Evolutionary conservation across 2,329 filamentous ascomycete genomes (phyloP).

Genomic region (Fusarium miscanthi): DNA sequence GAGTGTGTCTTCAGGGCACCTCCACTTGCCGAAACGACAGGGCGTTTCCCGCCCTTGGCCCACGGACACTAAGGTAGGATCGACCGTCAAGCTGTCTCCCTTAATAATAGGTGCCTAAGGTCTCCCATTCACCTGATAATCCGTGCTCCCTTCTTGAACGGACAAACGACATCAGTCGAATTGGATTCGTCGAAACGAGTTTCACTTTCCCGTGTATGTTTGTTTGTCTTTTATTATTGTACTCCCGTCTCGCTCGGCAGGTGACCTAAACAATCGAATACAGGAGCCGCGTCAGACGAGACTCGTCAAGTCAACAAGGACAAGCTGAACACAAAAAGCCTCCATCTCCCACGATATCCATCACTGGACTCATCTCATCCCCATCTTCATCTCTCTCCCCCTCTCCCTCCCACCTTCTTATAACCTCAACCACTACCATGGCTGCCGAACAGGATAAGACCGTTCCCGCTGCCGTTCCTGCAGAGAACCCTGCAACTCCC

Average conservation of each 20-base stretch:
- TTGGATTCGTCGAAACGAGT: conserved; percentile 3
- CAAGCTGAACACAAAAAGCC: conserved; percentile 11
- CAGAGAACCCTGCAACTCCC: conserved; percentile 26
- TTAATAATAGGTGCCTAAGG: conserved; percentile 17
- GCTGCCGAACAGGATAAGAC: conserved; percentile 46
- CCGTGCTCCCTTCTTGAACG: conserved; percentile 2
- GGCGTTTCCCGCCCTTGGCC: conserved; percentile 5
- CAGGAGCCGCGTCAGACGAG: conserved; percentile 23
- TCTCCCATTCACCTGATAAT: neutral
- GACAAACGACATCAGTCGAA: neutral
- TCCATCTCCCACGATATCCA: neutral
- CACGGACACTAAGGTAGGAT: conserved; percentile 1
- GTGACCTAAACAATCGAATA: conserved; percentile 11
- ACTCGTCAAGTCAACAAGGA: conserved; percentile 11
- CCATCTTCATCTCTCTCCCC: neutral
- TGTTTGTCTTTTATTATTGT: conserved; percentile 7
- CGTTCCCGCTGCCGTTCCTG: conserved; percentile 16
- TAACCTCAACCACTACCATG: conserved; percentile 38
- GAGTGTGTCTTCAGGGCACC: neutral
- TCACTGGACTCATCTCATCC: neutral
- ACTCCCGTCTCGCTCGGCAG: conserved; percentile 13
- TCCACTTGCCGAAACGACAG: conserved; percentile 31
- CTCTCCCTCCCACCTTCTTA: neutral
- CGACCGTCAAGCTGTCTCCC: conserved; percentile 7
- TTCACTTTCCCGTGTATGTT: conserved; percentile 34